phyloP scores from a whole-genome alignment of 345 rosid species.

The Brassica carinata region DNA sequence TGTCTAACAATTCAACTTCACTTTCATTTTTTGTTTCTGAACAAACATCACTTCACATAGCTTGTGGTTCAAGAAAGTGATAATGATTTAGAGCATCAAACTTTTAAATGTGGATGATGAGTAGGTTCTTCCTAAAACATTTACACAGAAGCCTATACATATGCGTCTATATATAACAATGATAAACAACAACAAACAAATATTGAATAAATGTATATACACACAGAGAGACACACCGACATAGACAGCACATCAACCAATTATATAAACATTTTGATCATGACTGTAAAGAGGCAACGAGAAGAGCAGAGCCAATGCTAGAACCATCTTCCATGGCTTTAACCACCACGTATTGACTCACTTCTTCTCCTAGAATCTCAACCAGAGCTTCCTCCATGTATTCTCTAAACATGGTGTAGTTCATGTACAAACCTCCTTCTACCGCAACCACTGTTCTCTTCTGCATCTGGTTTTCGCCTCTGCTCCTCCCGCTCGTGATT shows the following conservation, averaged over 20 bases:
- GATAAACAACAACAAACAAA: conserved; percentile 30
- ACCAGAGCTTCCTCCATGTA: conserved; percentile 79
- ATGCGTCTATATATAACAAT: conserved; percentile 24
- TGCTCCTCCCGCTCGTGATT: conserved; percentile 64
- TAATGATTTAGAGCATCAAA: too few relatives aligned
- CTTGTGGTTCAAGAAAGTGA: too few relatives aligned
- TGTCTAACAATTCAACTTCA: neutral
- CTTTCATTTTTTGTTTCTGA: too few relatives aligned
- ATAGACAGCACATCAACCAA: conserved; percentile 7
- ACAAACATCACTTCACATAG: too few relatives aligned
- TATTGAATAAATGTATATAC: conserved; percentile 30
- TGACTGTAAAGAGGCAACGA: conserved; percentile 59
- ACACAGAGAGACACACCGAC: neutral
- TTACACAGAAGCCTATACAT: conserved; percentile 29
- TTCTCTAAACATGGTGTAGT: conserved; percentile 68
- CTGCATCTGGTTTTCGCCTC: conserved; percentile 62
- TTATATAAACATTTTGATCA: conserved; percentile 36
- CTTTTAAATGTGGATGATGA: neutral
- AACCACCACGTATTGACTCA: conserved; percentile 60
- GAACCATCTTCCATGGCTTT: conserved; percentile 77
- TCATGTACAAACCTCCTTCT: conserved; percentile 78
- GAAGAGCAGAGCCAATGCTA: conserved; percentile 85
- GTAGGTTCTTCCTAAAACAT: conserved; percentile 28
- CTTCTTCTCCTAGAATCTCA: conserved; percentile 81
- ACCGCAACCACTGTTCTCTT: conserved; percentile 85